phyloP scores from a whole-genome alignment of 192 early-diverging fungal genomes.

The Geranomyces michiganensis region DNA sequence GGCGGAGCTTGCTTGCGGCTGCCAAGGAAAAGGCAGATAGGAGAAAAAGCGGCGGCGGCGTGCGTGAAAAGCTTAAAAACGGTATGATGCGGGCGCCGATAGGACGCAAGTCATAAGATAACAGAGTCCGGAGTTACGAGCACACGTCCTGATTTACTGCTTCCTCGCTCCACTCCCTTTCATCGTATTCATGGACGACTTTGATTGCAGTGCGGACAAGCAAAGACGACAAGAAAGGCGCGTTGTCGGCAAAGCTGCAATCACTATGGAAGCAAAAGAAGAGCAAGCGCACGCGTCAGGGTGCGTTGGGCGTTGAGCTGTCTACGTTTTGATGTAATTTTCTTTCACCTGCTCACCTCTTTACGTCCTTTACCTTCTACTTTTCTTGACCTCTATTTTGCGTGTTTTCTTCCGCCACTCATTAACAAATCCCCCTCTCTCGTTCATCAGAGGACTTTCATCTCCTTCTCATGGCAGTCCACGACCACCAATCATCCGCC shows the following conservation, averaged over 20 bases:
- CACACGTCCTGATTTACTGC: too few relatives aligned
- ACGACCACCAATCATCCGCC: conserved; percentile 36
- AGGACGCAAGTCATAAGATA: too few relatives aligned
- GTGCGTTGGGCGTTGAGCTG: conserved; percentile 15
- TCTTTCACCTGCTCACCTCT: too few relatives aligned
- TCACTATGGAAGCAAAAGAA: conserved; percentile 45
- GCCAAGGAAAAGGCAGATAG: conserved; percentile 17
- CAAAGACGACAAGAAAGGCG: conserved; percentile 35
- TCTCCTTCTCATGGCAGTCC: conserved; percentile 47
- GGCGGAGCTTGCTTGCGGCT: conserved; percentile 17
- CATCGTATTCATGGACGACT: neutral
- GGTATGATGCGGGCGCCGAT: too few relatives aligned
- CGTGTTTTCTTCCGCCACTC: too few relatives aligned
- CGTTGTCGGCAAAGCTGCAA: conserved; percentile 39
- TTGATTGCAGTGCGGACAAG: neutral
- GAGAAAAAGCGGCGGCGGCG: conserved; percentile 5
- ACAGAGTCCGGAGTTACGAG: too few relatives aligned
- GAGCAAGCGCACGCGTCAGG: conserved; percentile 40
- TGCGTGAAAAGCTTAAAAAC: conserved; percentile 16
- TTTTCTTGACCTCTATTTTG: too few relatives aligned
- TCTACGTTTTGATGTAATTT: too few relatives aligned
- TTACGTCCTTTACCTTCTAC: too few relatives aligned
- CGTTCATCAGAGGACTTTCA: conserved; percentile 45
- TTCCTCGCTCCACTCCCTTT: neutral
- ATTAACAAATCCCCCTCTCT: neutral